phyloP scores from a whole-genome alignment of 768 basidiomycete genomes.

The Amanita exitialis region DNA sequence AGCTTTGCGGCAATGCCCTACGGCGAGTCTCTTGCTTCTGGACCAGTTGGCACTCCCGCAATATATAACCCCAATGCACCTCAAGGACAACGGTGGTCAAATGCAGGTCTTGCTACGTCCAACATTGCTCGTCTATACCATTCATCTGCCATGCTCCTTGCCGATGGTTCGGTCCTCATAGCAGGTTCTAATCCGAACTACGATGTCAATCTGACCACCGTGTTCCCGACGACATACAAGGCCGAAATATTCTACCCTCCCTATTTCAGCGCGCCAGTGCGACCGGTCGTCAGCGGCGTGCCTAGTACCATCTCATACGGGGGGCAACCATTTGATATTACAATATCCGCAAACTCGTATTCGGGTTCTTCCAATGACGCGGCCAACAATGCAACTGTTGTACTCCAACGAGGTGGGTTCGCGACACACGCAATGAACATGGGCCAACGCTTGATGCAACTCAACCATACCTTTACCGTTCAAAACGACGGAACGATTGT shows the following conservation, averaged over 20 bases:
- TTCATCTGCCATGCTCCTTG: conserved; percentile 79
- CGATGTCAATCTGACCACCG: conserved; percentile 55
- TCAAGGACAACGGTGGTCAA: conserved; percentile 66
- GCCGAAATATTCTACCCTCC: conserved; percentile 88
- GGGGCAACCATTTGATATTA: conserved; percentile 72
- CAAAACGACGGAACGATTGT: conserved; percentile 67
- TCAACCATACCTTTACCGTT: conserved; percentile 80
- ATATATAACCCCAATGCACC: conserved; percentile 75
- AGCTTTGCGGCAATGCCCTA: conserved; percentile 49
- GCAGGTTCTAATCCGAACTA: conserved; percentile 92
- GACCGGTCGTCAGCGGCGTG: conserved; percentile 61
- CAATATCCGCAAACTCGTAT: conserved; percentile 56
- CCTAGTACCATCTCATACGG: conserved; percentile 77
- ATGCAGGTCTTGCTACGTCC: conserved; percentile 47
- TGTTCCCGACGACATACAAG: conserved; percentile 69
- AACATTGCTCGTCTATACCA: conserved; percentile 82
- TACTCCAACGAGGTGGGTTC: conserved; percentile 73
- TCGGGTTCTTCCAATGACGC: conserved; percentile 57
- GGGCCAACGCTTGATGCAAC: conserved; percentile 73
- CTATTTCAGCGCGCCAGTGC: conserved; percentile 63
- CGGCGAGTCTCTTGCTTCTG: conserved; percentile 67
- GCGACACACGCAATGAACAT: conserved; percentile 84
- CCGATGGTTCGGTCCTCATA: conserved; percentile 78
- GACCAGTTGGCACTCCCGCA: conserved; percentile 69
- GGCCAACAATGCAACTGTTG: conserved; percentile 65